Evolutionary conservation across 345 rosid genomes (phyloP).

Genomic region (Eucalyptus shirleyi): DNA sequence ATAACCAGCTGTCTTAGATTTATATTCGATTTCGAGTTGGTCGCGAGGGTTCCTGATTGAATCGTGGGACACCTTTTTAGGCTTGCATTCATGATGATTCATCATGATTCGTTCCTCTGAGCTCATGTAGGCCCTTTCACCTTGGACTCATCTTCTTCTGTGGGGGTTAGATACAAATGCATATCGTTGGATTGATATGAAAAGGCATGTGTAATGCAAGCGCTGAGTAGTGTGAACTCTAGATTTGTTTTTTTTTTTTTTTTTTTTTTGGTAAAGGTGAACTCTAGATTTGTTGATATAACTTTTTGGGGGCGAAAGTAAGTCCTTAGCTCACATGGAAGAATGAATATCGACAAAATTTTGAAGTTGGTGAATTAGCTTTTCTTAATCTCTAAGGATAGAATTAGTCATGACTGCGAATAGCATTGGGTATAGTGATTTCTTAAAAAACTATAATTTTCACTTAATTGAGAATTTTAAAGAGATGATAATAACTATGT

Average conservation of each 20-base stretch:
- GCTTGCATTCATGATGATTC: background rate
- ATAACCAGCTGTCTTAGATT: background rate
- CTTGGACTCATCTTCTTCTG: background rate
- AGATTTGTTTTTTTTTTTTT: background rate
- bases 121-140: background rate
- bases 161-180: background rate
- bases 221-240: background rate
- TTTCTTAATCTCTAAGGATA: background rate
- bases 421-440: background rate
- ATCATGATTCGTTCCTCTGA: background rate
- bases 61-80: background rate
- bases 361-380: background rate
- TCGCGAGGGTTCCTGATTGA: background rate
- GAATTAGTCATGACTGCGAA: background rate
- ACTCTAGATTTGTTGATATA: too few species aligned
- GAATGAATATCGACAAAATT: background rate
- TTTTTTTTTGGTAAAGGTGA: too few species aligned
- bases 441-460: background rate
- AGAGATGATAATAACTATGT: too few species aligned
- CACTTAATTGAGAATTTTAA: background rate
- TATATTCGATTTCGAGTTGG: background rate
- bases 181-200: background rate
- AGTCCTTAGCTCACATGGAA: background rate
- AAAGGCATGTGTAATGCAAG: background rate
- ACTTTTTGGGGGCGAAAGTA: background rate